These are phyloP conservation scores for Aspergillus felis DNA, from an alignment of 2,329 filamentous ascomycete species.

Conservation along the genomic window DNA sequence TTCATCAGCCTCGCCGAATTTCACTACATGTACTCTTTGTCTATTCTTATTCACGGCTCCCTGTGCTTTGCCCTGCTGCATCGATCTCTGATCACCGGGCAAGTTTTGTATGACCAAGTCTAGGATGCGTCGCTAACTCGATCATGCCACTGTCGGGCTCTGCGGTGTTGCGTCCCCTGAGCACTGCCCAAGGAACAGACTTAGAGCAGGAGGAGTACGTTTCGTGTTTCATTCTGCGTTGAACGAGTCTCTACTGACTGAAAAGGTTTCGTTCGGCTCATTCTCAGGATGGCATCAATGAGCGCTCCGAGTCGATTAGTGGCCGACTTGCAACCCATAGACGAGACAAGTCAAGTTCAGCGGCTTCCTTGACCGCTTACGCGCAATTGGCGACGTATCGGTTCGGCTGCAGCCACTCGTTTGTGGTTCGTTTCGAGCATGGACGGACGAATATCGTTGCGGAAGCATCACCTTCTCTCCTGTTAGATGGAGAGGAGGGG, in stretches of 20 bases:
- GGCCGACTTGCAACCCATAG: too few species aligned
- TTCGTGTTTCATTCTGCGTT: neutral
- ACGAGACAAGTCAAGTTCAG: slow-evolving; percentile 12
- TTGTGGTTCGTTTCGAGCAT: slow-evolving; percentile 50
- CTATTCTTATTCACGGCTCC: neutral
- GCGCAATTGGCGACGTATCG: slow-evolving; percentile 47
- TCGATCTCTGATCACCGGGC: neutral
- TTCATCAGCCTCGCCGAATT: too few species aligned
- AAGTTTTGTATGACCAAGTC: neutral
- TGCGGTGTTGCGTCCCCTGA: slow-evolving; percentile 3
- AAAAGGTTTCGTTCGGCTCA: neutral
- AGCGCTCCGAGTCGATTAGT: neutral
- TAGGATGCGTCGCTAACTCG: neutral
- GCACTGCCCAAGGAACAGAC: slow-evolving; percentile 5
- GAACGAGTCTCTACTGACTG: neutral
- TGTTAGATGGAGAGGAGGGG: slow-evolving; percentile 20
- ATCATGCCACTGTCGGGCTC: slow-evolving; percentile 10
- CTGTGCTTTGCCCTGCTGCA: neutral
- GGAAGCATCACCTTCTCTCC: slow-evolving; percentile 44
- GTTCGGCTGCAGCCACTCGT: slow-evolving; percentile 37
- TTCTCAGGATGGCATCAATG: neutral
- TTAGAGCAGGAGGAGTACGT: slow-evolving; percentile 13
- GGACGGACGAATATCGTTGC: slow-evolving; percentile 47
- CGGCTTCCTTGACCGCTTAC: slow-evolving; percentile 42
- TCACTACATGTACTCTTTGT: neutral